phyloP scores from a whole-genome alignment of 768 basidiomycete genomes.

The Rubroboletus pulcherrimus region DNA sequence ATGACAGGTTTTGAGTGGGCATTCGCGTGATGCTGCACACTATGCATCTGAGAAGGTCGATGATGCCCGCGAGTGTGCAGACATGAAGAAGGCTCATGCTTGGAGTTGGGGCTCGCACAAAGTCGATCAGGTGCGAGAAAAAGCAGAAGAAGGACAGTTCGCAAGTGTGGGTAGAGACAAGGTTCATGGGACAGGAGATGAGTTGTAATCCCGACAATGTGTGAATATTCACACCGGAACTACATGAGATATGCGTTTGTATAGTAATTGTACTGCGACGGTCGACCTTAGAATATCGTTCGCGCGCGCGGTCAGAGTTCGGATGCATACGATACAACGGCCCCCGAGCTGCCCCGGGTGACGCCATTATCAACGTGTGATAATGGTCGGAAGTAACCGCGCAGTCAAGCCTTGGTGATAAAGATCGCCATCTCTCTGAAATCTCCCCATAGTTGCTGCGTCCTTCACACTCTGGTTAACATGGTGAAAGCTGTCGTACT shows the following conservation, averaged over 20 bases:
- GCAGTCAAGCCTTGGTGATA: slow-evolving; percentile 6
- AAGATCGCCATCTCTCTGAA: slow-evolving; percentile 3
- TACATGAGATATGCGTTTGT: background rate
- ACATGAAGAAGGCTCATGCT: slow-evolving; percentile 13
- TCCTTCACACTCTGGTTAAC: slow-evolving; percentile 7
- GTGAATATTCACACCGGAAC: background rate
- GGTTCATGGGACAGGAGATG: slow-evolving; percentile 28
- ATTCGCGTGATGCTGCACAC: slow-evolving; percentile 21
- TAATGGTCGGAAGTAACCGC: slow-evolving; percentile 14
- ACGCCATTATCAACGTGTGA: background rate
- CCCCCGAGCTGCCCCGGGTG: background rate
- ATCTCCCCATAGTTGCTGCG: background rate
- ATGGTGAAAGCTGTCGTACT: slow-evolving; percentile 85
- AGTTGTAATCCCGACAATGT: slow-evolving; percentile 10
- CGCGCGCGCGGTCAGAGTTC: background rate
- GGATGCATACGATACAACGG: background rate
- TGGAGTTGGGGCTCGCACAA: slow-evolving; percentile 23
- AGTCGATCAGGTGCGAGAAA: slow-evolving; percentile 23
- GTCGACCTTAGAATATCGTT: background rate
- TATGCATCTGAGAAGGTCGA: slow-evolving; percentile 28
- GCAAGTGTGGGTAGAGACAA: slow-evolving; percentile 10
- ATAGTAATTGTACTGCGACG: background rate
- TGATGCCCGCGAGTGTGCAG: slow-evolving; percentile 21
- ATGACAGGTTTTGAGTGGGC: slow-evolving; percentile 40
- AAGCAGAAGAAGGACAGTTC: slow-evolving; percentile 26